Evolutionary conservation across 1,139 yeast species (phyloP).

Genomic region (Debaryomyces fabryi): DNA sequence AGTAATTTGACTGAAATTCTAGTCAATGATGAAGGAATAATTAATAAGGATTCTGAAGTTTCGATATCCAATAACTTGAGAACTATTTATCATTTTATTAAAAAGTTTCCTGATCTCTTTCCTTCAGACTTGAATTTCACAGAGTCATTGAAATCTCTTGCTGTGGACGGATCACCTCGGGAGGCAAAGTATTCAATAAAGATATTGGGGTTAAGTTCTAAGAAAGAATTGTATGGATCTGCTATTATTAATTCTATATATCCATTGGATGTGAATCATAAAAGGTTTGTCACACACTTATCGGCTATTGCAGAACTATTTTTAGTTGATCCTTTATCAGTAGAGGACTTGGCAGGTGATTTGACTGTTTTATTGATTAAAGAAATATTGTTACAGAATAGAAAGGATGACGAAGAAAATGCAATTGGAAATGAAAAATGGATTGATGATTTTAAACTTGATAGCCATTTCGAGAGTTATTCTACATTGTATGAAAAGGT

Average conservation of each 20-base stretch:
- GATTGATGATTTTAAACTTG: constrained; percentile 52
- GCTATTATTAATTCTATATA: constrained; percentile 46
- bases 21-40: constrained; percentile 18
- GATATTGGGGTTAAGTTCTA: constrained; percentile 52
- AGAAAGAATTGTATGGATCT: constrained; percentile 41
- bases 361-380: constrained; percentile 64
- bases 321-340: constrained; percentile 48
- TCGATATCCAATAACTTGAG: constrained; percentile 39
- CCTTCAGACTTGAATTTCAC: constrained; percentile 41
- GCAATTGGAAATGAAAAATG: constrained; percentile 42
- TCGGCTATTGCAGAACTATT: constrained; percentile 66
- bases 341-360: constrained; percentile 59
- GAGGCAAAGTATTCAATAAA: constrained; percentile 72
- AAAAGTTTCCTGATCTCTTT: constrained; percentile 45
- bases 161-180: constrained; percentile 54
- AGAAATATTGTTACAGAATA: constrained; percentile 58
- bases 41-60: constrained; percentile 5
- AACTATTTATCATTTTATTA: constrained; percentile 63
- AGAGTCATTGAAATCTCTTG: constrained; percentile 45
- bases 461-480: constrained; percentile 22
- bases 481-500: constrained; percentile 48
- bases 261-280: constrained; percentile 49
- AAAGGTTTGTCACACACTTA: constrained; percentile 56
- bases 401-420: constrained; percentile 22
- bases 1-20: constrained; percentile 50